Percentiles rank a stretch among this genome's conserved stretches.
These are phyloP conservation scores for Aspergillus sp. DNA, from an alignment of 2,329 filamentous ascomycete genomes.

Conservation along the genomic window DNA sequence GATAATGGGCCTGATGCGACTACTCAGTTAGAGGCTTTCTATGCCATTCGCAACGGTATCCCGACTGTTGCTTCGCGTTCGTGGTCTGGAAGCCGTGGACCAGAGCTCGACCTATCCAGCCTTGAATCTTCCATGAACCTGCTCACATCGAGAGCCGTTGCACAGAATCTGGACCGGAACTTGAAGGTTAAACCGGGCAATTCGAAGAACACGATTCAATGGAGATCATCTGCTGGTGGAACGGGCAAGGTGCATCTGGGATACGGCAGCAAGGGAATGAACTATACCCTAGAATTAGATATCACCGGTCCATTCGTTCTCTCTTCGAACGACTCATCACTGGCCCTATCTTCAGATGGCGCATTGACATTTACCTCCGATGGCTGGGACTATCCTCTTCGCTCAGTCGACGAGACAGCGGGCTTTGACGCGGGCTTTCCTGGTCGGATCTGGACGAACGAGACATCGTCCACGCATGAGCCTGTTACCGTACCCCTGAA, in stretches of 20 bases:
- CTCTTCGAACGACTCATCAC: constrained; percentile 43
- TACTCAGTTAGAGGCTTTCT: constrained; percentile 54
- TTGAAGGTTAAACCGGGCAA: background rate
- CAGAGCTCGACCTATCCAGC: constrained; percentile 38
- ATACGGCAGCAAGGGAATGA: constrained; percentile 55
- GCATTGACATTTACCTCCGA: constrained; percentile 46
- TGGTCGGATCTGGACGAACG: constrained; percentile 56
- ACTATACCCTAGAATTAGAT: constrained; percentile 55
- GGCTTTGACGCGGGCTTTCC: constrained; percentile 50
- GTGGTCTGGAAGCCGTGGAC: constrained; percentile 52
- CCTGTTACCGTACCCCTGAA: constrained; percentile 37
- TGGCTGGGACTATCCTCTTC: constrained; percentile 51
- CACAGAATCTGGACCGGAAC: constrained; percentile 49
- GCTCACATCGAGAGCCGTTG: constrained; percentile 46
- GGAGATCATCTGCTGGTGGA: background rate
- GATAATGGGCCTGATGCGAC: constrained; percentile 55
- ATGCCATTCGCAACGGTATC: constrained; percentile 51
- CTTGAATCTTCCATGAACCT: constrained; percentile 42
- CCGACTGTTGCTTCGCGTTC: constrained; percentile 55
- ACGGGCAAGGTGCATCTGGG: constrained; percentile 31
- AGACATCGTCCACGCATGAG: constrained; percentile 48
- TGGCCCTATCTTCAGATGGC: constrained; percentile 37
- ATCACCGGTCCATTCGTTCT: constrained; percentile 49
- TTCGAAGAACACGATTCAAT: too few relatives aligned
- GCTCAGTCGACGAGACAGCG: constrained; percentile 37